phyloP scores from a whole-genome alignment of 2,329 filamentous ascomycete genomes.

The Pyrenophora seminiperda region DNA sequence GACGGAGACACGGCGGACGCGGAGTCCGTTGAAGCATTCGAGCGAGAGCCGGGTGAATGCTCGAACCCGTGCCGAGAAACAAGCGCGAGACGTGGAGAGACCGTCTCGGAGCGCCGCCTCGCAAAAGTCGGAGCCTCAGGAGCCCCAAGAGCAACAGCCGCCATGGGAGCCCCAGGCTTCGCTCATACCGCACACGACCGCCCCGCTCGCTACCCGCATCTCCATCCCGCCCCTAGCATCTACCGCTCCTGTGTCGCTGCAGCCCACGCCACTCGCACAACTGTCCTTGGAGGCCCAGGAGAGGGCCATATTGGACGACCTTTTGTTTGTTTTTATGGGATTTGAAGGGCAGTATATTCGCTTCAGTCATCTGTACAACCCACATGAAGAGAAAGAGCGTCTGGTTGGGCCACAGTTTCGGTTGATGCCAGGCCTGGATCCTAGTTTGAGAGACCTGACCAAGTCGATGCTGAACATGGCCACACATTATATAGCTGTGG shows the following conservation, averaged over 20 bases:
- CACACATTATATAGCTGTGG: conserved; percentile 87
- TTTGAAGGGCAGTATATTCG: conserved; percentile 98
- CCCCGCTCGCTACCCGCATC: conserved; percentile 73
- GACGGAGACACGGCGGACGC: conserved; percentile 40
- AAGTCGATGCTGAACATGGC: conserved; percentile 91
- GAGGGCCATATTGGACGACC: conserved; percentile 82
- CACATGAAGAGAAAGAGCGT: conserved; percentile 82
- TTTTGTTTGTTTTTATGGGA: conserved; percentile 96
- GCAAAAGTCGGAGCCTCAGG: conserved; percentile 33
- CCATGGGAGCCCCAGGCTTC: conserved; percentile 81
- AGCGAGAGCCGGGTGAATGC: conserved; percentile 42
- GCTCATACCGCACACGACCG: conserved; percentile 70
- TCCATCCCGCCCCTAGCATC: conserved; percentile 67
- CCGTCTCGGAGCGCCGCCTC: conserved; percentile 27
- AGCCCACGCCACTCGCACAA: conserved; percentile 70
- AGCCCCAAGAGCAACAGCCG: conserved; percentile 38
- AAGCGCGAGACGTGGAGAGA: conserved; percentile 31
- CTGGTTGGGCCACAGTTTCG: conserved; percentile 81
- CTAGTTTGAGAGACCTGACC: conserved; percentile 85
- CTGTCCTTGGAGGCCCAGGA: conserved; percentile 84
- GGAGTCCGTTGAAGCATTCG: conserved; percentile 46
- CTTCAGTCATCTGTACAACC: conserved; percentile 81
- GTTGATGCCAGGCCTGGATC: conserved; percentile 82
- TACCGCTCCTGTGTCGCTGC: conserved; percentile 69
- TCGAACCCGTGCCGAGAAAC: conserved; percentile 41